Percentiles rank a stretch among this genome's conserved stretches.
Conservation (phyloP, 2,329 filamentous ascomycete species). For the Fusarium devonianum region DNA sequence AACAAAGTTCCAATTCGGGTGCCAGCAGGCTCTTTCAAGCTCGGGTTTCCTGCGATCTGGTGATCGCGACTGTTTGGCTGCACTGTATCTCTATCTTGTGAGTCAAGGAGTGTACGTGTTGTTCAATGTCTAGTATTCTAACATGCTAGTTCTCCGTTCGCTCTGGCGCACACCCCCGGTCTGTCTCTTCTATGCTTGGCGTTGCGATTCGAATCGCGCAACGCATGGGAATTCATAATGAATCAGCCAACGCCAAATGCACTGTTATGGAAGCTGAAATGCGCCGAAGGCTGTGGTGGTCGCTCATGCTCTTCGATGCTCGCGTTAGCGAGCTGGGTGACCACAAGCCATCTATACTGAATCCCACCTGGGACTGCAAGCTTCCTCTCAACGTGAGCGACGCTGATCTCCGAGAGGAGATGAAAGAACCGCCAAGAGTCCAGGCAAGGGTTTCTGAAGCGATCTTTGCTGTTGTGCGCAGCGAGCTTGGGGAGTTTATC, state of each 20-base stretch:
- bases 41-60: conserved; percentile 57
- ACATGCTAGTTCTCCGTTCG: conserved; percentile 55
- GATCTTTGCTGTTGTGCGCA: conserved; percentile 51
- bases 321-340: conserved; percentile 62
- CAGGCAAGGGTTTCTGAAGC: conserved; percentile 50
- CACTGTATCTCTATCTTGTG: conserved; percentile 64
- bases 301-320: conserved; percentile 62
- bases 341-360: conserved; percentile 41
- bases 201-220: conserved; percentile 64
- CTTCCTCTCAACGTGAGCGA: conserved; percentile 56
- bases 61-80: conserved; percentile 62
- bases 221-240: conserved; percentile 62
- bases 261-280: conserved; percentile 62
- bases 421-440: conserved; percentile 44
- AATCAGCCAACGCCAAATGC: conserved; percentile 45
- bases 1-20: conserved; percentile 55
- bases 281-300: conserved; percentile 69
- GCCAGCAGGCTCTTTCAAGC: conserved; percentile 61
- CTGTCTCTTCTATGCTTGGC: conserved; percentile 60
- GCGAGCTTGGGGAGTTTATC: conserved; percentile 50
- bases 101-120: too few species aligned
- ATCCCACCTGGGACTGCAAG: conserved; percentile 52
- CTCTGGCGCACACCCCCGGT: conserved; percentile 54
- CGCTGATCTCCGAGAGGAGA: conserved; percentile 53
- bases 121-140: conserved; percentile 28